These are phyloP conservation scores for Protomyces inouyei DNA, from an alignment of 1,139 yeast species.

Conservation along the genomic window DNA sequence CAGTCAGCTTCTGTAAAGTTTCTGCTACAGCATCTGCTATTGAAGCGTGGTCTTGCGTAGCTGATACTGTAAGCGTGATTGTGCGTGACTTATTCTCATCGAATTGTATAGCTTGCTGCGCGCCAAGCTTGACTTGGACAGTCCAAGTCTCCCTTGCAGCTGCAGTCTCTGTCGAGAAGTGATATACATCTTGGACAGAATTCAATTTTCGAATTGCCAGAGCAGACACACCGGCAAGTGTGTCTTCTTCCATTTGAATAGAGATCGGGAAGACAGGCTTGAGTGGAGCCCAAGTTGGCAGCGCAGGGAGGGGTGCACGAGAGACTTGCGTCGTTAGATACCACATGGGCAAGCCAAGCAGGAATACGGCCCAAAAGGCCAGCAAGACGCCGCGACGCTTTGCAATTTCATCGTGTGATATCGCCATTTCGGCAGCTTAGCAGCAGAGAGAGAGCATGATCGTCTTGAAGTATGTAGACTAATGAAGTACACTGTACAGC, in stretches of 20 bases:
- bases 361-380: constrained; percentile 38
- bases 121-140: neutral
- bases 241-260: constrained; percentile 47
- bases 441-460: no score
- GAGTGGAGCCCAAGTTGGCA: neutral
- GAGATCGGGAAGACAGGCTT: constrained; percentile 2
- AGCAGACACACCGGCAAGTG: constrained; percentile 49
- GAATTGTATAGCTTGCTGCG: constrained; percentile 45
- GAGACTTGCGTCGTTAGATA: constrained; percentile 62
- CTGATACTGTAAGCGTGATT: constrained; percentile 36
- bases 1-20: neutral
- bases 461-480: no score
- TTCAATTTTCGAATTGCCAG: constrained; percentile 42
- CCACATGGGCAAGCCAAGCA: constrained; percentile 76
- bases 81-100: constrained; percentile 35
- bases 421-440: no score
- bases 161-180: constrained; percentile 43
- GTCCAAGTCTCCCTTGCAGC: neutral
- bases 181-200: constrained; percentile 1
- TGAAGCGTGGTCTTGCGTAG: neutral
- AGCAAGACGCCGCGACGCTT: constrained; percentile 11
- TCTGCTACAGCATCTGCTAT: constrained; percentile 1
- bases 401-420: neutral
- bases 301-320: constrained; percentile 66
- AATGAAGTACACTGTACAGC: no score